Base-by-base conservation (phyloP, 345 rosid species). In the Populus euphratica region DNA sequence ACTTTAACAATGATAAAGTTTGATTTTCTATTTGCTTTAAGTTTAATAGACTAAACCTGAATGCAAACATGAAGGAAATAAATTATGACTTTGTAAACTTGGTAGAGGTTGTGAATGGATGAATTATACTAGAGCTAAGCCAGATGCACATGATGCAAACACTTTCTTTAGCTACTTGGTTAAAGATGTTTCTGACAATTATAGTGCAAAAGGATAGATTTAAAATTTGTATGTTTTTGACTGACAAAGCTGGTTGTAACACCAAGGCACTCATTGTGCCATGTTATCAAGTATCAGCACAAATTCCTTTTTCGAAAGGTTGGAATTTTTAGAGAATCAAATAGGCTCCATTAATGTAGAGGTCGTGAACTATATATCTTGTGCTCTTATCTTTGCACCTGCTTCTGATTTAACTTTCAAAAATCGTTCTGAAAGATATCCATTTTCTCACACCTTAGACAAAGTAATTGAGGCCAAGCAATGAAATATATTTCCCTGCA, bases 311-410 rank as follows among this genome's bases (percentile, higher is more conserved):
- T 16, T 74, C 13, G 20, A 38, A 43, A 64, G 25, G 20, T 39
- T 25, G 52, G 23, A 47, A 50, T 64, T 64, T 72, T 59, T 61
- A 20, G 68, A 61, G 76, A 73, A 73, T 43, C 68, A 18, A 39
- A 73, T 33, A 39, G 21, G 35, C 44, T 41, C 44, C 23, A 13
- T 27, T 16, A 39, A 56, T 21, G 25, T 38, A 5, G 50, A 62
- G 63, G 63, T 59, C 63, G 9, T n/a, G 63, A 23, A 59, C 63
- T 23, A 59, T 10, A 23, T 23, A 59, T 59, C 27, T 59, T 23
- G 23, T 23, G 29, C 23, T 59, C 64, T 59, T 23, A 59, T 59
- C 64, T 59, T 23, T 59, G 64, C 64, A 9, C 6, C 14, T 11
- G 64, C 25, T 59, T 59, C 12, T 5, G 64, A 4, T 23, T 59